A percentile compares a stretch with the other conserved stretches of the same genome.
Conservation (phyloP, 305 asterid species). For the Fraxinus sp. region DNA sequence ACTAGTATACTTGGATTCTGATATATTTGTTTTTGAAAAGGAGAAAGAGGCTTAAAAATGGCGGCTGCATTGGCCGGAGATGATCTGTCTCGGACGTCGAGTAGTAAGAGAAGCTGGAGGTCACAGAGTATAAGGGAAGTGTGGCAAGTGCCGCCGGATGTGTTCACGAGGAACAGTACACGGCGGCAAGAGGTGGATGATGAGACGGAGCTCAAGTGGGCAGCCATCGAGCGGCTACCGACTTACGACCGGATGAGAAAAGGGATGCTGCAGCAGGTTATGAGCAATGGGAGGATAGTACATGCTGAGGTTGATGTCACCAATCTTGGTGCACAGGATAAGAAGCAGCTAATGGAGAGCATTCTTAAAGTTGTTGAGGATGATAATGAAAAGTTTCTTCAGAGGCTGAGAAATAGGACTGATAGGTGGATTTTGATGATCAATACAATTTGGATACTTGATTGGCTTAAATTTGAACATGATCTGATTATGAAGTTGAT, state of each 20-base stretch:
- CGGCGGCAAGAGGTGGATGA: constrained; percentile 59
- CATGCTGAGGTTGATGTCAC: constrained; percentile 57
- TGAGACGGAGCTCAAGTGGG: constrained; percentile 78
- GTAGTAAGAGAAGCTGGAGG: constrained; percentile 60
- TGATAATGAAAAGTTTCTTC: constrained; percentile 65
- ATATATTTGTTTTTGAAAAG: neutral
- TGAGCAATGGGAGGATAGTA: constrained; percentile 45
- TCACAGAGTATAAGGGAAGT: constrained; percentile 69
- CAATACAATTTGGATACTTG: neutral
- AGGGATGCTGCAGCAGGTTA: constrained; percentile 60
- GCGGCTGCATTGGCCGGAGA: constrained; percentile 52
- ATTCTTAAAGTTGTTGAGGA: constrained; percentile 66
- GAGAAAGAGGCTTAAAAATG: neutral
- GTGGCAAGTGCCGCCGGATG: constrained; percentile 61
- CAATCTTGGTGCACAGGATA: constrained; percentile 58
- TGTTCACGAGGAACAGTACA: constrained; percentile 53
- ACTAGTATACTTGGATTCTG: neutral
- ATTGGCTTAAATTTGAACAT: neutral
- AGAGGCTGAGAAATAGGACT: constrained; percentile 60
- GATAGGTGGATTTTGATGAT: constrained; percentile 44
- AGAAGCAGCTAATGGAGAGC: constrained; percentile 60
- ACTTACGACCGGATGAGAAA: constrained; percentile 67
- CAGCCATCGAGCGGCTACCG: constrained; percentile 78
- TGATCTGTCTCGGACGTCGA: constrained; percentile 41
- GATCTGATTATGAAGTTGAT: neutral